phyloP scores from a whole-genome alignment of 768 basidiomycete species.

The Leucosporidium yakuticum region DNA sequence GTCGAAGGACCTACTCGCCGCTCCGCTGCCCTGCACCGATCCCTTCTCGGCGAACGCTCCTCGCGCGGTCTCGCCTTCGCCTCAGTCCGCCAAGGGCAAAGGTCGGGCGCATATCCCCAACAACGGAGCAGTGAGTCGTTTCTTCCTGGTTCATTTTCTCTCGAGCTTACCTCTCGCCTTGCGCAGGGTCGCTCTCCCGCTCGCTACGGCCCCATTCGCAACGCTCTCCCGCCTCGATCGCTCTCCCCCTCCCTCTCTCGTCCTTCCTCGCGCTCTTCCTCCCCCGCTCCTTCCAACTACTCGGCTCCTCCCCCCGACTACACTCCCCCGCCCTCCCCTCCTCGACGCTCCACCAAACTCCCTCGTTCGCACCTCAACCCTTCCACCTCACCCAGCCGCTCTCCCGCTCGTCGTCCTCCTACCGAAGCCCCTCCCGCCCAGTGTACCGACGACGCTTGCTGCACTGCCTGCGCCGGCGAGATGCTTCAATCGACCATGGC shows the following conservation, averaged over 20 bases:
- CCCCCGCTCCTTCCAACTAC: conserved; percentile 5
- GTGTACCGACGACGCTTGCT: conserved; percentile 5
- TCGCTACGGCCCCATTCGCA: conserved; percentile 10
- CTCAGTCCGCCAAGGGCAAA: conserved; percentile 23
- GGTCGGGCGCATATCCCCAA: conserved; percentile 5
- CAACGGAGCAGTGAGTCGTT: conserved; percentile 4
- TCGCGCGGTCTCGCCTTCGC: conserved; percentile 14
- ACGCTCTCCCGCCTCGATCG: conserved; percentile 7
- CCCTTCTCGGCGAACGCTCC: conserved; percentile 26
- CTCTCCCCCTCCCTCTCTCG: not conserved
- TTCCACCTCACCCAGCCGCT: not conserved
- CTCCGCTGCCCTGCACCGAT: not conserved
- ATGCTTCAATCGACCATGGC: not conserved
- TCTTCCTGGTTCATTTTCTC: not conserved
- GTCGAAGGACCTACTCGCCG: conserved; percentile 14
- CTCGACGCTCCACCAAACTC: not conserved
- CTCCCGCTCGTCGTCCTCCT: not conserved
- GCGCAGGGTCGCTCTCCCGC: conserved; percentile 5
- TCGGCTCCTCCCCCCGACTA: not conserved
- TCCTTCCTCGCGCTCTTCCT: conserved; percentile 13
- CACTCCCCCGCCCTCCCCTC: not conserved
- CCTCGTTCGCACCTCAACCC: not conserved
- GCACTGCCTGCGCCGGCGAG: conserved; percentile 18
- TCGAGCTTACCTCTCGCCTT: not conserved
- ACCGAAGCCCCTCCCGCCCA: not conserved